Conservation (phyloP, 1,284 basidiomycete genomes). For the Phylloboletellus chloephorus region DNA sequence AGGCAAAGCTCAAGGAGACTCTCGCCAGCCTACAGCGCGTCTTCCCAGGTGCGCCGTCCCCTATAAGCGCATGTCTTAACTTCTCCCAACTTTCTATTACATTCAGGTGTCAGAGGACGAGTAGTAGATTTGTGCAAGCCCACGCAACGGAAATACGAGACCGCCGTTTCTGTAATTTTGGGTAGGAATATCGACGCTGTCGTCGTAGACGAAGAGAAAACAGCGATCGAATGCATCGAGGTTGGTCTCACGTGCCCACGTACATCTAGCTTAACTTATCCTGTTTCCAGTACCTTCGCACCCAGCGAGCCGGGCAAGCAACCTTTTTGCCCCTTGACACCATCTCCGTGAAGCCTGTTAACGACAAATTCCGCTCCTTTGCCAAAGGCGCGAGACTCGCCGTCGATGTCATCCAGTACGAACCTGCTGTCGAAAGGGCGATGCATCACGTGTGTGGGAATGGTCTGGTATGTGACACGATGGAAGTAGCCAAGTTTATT, state of each 20-base stretch:
- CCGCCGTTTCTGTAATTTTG: slow-evolving; percentile 90
- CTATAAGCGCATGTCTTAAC: slow-evolving; percentile 7
- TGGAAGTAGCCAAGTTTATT: slow-evolving; percentile 87
- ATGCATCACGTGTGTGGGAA: slow-evolving; percentile 97
- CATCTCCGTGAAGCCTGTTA: slow-evolving; percentile 89
- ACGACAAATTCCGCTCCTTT: slow-evolving; percentile 91
- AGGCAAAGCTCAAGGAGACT: slow-evolving; percentile 81
- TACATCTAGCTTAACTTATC: slow-evolving; percentile 2
- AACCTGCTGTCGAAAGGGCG: slow-evolving; percentile 82
- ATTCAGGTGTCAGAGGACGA: slow-evolving; percentile 78
- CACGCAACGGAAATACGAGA: slow-evolving; percentile 87
- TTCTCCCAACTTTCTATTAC: background rate
- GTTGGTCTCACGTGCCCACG: slow-evolving; percentile 35
- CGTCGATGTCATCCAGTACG: slow-evolving; percentile 90
- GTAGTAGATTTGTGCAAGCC: slow-evolving; percentile 93
- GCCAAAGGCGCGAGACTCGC: slow-evolving; percentile 89
- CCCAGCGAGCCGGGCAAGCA: slow-evolving; percentile 89
- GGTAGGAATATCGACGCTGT: slow-evolving; percentile 95
- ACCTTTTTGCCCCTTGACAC: slow-evolving; percentile 98
- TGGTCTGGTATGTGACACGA: slow-evolving; percentile 90
- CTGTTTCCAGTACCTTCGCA: slow-evolving; percentile 77
- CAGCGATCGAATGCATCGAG: slow-evolving; percentile 96
- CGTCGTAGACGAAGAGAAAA: slow-evolving; percentile 94
- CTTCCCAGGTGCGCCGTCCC: slow-evolving; percentile 61
- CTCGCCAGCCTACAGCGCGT: slow-evolving; percentile 78